These are phyloP conservation scores for Phlebopus sp. DNA, from an alignment of 1,284 basidiomycete genomes.

Conservation along the genomic window DNA sequence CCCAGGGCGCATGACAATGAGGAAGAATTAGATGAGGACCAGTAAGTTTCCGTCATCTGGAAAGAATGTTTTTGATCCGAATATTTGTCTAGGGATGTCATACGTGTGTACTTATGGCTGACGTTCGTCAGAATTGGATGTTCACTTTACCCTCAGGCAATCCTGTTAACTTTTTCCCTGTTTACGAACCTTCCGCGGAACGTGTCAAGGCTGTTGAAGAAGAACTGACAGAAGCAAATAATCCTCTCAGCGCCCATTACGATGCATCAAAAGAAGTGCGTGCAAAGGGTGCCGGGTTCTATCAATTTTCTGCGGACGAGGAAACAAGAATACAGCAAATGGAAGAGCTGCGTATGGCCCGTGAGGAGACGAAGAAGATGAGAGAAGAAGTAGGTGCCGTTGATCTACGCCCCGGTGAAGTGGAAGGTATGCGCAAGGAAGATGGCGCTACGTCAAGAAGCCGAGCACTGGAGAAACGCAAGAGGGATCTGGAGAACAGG, in stretches of 20 bases:
- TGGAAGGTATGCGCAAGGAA: conserved; percentile 59
- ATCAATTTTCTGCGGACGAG: conserved; percentile 84
- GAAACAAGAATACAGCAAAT: conserved; percentile 72
- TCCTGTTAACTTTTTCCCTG: conserved; percentile 77
- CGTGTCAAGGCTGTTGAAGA: conserved; percentile 75
- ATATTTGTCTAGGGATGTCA: conserved; percentile 48
- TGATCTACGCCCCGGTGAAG: conserved; percentile 58
- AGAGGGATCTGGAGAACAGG: conserved; percentile 75
- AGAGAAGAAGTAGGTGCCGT: conserved; percentile 59
- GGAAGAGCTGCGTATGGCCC: conserved; percentile 66
- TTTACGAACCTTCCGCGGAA: conserved; percentile 82
- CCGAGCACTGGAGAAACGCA: conserved; percentile 75
- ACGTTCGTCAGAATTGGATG: conserved; percentile 2
- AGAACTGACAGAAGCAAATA: conserved; percentile 69
- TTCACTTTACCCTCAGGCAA: conserved; percentile 51
- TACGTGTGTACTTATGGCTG: conserved; percentile 44
- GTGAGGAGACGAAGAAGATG: conserved; percentile 70
- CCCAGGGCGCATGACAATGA: conserved; percentile 35
- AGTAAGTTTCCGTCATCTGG: conserved; percentile 39
- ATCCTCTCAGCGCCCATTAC: conserved; percentile 76
- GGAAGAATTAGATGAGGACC: conserved; percentile 42
- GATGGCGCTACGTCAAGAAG: conserved; percentile 38
- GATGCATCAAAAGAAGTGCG: conserved; percentile 81
- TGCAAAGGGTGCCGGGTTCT: conserved; percentile 86
- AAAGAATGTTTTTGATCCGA: conserved; percentile 11